Conservation (phyloP, 306 rosid genomes). For the Trifolium repens region DNA sequence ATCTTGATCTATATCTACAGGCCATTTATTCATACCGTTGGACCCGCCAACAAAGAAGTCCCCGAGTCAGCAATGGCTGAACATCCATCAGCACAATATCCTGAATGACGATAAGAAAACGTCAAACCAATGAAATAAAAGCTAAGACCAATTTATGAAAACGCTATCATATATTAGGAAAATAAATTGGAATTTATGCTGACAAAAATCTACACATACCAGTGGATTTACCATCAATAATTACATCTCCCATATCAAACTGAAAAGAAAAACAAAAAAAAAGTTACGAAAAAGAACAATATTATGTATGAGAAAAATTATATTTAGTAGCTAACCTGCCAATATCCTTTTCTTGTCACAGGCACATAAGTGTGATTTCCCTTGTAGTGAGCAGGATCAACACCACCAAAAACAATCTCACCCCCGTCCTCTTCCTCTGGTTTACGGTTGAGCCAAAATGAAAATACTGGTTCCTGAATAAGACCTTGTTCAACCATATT, state of each 20-base stretch:
- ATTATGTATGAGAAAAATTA: not conserved
- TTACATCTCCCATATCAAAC: conserved; percentile 91
- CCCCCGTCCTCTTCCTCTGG: conserved; percentile 81
- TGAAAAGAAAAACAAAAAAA: conserved; percentile 33
- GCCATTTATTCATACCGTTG: conserved; percentile 66
- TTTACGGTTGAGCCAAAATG: conserved; percentile 93
- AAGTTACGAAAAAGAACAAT: not conserved
- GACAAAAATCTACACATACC: conserved; percentile 56
- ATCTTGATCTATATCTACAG: not conserved
- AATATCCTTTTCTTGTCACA: conserved; percentile 83
- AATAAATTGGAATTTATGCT: conserved; percentile 3
- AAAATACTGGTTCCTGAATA: conserved; percentile 77
- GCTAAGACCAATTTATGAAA: conserved; percentile 1
- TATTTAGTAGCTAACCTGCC: conserved; percentile 73
- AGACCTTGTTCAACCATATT: conserved; percentile 86
- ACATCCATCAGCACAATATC: conserved; percentile 73
- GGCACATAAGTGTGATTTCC: conserved; percentile 90
- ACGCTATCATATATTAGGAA: conserved; percentile 6
- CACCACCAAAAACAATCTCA: conserved; percentile 96
- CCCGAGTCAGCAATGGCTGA: conserved; percentile 95
- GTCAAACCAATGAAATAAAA: conserved; percentile 36
- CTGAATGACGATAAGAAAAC: conserved; percentile 52
- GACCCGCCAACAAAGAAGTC: conserved; percentile 91
- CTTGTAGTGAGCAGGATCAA: conserved; percentile 80
- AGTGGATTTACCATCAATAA: conserved; percentile 67